Base-by-base conservation (phyloP, 1,284 basidiomycete species). In the Rhodotorula sp. region DNA sequence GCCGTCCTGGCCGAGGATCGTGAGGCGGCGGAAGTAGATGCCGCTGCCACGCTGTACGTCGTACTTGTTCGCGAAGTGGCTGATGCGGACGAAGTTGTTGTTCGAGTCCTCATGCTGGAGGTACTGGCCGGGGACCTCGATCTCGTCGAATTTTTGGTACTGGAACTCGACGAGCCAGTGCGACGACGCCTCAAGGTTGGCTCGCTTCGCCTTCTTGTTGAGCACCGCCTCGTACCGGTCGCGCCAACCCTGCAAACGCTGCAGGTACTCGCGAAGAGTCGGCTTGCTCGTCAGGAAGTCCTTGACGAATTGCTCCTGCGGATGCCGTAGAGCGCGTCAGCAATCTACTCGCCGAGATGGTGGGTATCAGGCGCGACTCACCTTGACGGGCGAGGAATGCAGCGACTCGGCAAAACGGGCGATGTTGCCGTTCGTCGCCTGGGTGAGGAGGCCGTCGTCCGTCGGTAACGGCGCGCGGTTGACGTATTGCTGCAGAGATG, bases 91-190 rank as follows among this genome's bases (percentile, higher is more conserved):
- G 78, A 99, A 97, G 77, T 91, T 90, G 77, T 91, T 89, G 78
- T 94, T 92, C 79, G 86, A 92, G 80, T 99, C 96, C 79, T 95
- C 94, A 79, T 96, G 91, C 90, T 95, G 91, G 0, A 94, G 90
- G 78, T 99, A 99, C 81, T 99, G 96, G 15, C 96, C 96, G 29
- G 96, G 96, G 65, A 99, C 88, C 80, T 99, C 96, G 61, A 99
- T 92, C 76, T 99, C 96, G 77, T 99, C 96, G 67, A 97, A 94
- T 80, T 95, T 97, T 78, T 89, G 89, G 81, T 97, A 94, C 77
- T 99, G 95, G 84, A 99, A 99, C 80, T 99, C 95, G 19, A 92
- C 91, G 73, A 99, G 84, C 82, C 94, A 98, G 81, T 96, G 94
- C 74, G 92, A 94, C 58, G 92, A 84, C 68, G 89, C 85, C 75